These are phyloP conservation scores for Phytophthora idaei DNA, from an alignment of 352 stramenopile species.

Conservation along the genomic window DNA sequence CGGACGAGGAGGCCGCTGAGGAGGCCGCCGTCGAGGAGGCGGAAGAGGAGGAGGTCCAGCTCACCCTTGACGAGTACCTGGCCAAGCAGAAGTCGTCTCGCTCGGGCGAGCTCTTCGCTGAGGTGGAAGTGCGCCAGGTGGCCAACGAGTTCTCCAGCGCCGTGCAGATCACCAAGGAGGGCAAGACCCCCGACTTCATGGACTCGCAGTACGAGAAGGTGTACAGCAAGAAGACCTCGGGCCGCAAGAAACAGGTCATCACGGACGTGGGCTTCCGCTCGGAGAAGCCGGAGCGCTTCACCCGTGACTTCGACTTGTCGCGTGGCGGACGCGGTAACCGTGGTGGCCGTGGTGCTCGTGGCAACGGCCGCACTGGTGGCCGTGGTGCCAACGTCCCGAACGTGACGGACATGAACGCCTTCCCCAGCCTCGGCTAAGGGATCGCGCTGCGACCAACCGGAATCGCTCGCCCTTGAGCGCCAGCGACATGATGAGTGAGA, in stretches of 20 bases:
- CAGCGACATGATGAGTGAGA: slow-evolving; percentile 65
- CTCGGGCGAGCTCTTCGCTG: slow-evolving; percentile 80
- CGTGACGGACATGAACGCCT: slow-evolving; percentile 84
- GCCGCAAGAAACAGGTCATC: slow-evolving; percentile 93
- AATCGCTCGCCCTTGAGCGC: slow-evolving; percentile 41
- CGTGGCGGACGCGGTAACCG: slow-evolving; percentile 60
- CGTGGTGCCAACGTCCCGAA: slow-evolving; percentile 57
- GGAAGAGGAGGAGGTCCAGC: slow-evolving; percentile 86
- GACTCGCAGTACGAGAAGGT: slow-evolving; percentile 92
- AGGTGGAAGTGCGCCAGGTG: slow-evolving; percentile 85
- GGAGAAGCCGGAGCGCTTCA: slow-evolving; percentile 71
- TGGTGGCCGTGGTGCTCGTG: slow-evolving; percentile 63
- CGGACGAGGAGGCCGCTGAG: slow-evolving; percentile 58
- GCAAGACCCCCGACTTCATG: slow-evolving; percentile 90
- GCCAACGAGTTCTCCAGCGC: slow-evolving; percentile 89
- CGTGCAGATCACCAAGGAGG: slow-evolving; percentile 81
- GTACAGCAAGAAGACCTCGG: slow-evolving; percentile 95
- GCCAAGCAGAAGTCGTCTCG: slow-evolving; percentile 82
- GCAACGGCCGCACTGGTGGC: slow-evolving; percentile 46
- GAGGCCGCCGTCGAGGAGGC: slow-evolving; percentile 60
- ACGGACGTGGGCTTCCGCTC: slow-evolving; percentile 87
- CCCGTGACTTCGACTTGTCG: slow-evolving; percentile 61
- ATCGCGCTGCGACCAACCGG: slow-evolving; percentile 30
- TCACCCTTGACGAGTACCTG: slow-evolving; percentile 83
- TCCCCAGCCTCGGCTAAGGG: slow-evolving; percentile 82